Conservation (phyloP, 140 eudicot genomes). For the Artemisia princeps region DNA sequence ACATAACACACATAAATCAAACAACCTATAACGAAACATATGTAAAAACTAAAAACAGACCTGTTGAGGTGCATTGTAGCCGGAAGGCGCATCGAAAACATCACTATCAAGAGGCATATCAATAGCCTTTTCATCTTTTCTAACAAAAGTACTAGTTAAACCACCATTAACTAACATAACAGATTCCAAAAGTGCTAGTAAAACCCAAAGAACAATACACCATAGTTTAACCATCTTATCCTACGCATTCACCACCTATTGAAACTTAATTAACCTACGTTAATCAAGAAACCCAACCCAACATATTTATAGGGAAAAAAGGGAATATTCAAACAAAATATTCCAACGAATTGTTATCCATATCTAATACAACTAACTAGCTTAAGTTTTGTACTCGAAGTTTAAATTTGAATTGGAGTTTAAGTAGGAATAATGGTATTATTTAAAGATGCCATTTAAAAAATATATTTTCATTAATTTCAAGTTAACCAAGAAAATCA, state of each 20-base stretch:
- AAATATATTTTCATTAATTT: too few relatives aligned
- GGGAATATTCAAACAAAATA: slow-evolving; percentile 35
- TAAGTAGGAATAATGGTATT: too few relatives aligned
- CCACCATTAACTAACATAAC: slow-evolving; percentile 21
- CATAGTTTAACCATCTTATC: slow-evolving; percentile 1
- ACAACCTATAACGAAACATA: too few relatives aligned
- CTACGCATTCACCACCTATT: neutral
- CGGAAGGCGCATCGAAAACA: slow-evolving; percentile 39
- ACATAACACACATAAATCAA: too few relatives aligned
- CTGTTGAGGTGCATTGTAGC: slow-evolving; percentile 60
- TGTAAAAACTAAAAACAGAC: slow-evolving; percentile 6
- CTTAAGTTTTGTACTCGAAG: too few relatives aligned
- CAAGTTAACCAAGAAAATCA: too few relatives aligned
- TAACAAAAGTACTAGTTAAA: slow-evolving; percentile 35
- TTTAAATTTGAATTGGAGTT: too few relatives aligned
- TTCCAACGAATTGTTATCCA: slow-evolving; percentile 24
- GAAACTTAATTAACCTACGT: slow-evolving; percentile 13
- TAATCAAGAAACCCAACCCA: neutral
- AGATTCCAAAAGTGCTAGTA: neutral
- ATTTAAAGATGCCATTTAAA: too few relatives aligned
- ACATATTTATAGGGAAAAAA: neutral
- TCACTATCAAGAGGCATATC: slow-evolving; percentile 47
- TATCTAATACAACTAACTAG: neutral
- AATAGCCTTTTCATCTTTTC: slow-evolving; percentile 32
- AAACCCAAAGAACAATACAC: slow-evolving; percentile 7